phyloP scores from a whole-genome alignment of 140 eudicot genomes.

The Senecio squalidus region DNA sequence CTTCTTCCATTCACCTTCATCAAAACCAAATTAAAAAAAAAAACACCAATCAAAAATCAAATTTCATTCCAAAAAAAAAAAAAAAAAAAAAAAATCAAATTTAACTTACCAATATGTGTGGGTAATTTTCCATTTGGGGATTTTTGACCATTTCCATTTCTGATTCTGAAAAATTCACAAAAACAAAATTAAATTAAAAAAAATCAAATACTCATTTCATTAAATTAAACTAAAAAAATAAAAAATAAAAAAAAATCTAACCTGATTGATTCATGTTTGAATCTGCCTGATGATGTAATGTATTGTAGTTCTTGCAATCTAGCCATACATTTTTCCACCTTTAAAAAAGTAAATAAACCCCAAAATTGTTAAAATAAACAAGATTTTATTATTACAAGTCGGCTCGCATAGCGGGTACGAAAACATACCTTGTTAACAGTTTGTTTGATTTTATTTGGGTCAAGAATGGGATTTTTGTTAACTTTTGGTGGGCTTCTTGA shows the following conservation, averaged over 20 bases:
- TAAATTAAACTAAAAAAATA: not conserved
- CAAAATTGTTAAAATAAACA: not conserved
- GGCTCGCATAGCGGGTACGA: no score
- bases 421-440: conserved; percentile 65
- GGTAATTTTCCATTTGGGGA: conserved; percentile 11
- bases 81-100: not conserved
- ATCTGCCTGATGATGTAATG: conserved; percentile 52
- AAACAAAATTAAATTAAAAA: conserved; percentile 7
- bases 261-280: conserved; percentile 83
- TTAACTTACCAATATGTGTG: not conserved
- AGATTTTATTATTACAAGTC: no score
- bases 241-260: conserved; percentile 6
- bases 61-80: no score
- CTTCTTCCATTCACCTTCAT: conserved; percentile 72
- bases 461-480: conserved; percentile 53
- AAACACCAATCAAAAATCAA: not conserved
- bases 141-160: conserved; percentile 7
- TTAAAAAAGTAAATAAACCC: conserved; percentile 13
- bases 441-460: conserved; percentile 77
- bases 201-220: not conserved
- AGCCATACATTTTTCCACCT: conserved; percentile 98
- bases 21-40: not conserved
- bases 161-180: conserved; percentile 17
- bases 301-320: conserved; percentile 87
- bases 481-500: conserved; percentile 92